Evolutionary conservation across 768 basidiomycete species (phyloP).

Genomic region (Clitopilus hobsonii): DNA sequence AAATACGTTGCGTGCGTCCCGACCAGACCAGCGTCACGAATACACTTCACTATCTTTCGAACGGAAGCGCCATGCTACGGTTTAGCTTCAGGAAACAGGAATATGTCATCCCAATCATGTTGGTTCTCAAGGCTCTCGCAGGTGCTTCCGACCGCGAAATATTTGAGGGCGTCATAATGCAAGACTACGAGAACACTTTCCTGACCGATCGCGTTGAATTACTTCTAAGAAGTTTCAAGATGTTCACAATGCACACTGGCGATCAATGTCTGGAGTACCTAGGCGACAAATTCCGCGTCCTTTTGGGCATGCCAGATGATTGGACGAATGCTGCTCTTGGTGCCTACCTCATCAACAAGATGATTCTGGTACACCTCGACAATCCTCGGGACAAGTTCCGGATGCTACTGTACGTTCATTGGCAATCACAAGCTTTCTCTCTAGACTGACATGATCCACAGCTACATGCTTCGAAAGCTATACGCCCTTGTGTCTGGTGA

Average conservation of each 20-base stretch:
- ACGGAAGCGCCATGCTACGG: constrained; percentile 93
- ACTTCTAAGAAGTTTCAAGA: constrained; percentile 91
- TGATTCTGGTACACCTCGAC: constrained; percentile 87
- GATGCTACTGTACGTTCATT: constrained; percentile 66
- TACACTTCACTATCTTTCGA: constrained; percentile 94
- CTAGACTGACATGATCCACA: constrained; percentile 25
- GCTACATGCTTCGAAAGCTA: constrained; percentile 96
- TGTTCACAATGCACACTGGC: constrained; percentile 81
- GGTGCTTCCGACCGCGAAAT: constrained; percentile 93
- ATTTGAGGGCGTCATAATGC: constrained; percentile 94
- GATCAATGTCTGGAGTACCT: constrained; percentile 92
- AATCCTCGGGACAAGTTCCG: constrained; percentile 90
- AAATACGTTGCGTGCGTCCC: constrained; percentile 89
- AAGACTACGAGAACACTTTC: constrained; percentile 96
- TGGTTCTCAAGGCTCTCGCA: constrained; percentile 90
- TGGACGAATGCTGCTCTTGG: constrained; percentile 84
- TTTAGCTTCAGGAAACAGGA: constrained; percentile 98
- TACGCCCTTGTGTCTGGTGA: constrained; percentile 87
- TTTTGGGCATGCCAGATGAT: constrained; percentile 88
- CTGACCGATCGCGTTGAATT: constrained; percentile 96
- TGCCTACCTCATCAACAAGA: constrained; percentile 73
- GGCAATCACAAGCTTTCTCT: not conserved
- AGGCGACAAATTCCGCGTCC: constrained; percentile 94
- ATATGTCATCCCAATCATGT: constrained; percentile 96
- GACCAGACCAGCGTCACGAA: constrained; percentile 95